Conservation (phyloP, 2,329 filamentous ascomycete species). For the Phoma sp. region DNA sequence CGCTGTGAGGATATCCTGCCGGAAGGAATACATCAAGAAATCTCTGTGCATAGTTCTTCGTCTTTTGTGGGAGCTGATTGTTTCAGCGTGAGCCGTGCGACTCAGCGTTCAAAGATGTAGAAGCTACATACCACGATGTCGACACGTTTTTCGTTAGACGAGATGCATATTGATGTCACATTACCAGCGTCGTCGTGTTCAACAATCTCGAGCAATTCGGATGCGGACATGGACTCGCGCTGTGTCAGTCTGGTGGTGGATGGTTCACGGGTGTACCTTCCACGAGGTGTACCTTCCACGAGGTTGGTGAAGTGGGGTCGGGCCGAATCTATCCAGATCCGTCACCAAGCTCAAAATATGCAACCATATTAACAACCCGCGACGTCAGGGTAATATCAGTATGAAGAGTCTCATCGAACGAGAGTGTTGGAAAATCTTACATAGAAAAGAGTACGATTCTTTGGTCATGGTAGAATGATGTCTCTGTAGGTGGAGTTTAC, state of each 20-base stretch:
- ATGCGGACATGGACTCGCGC: slow-evolving; percentile 10
- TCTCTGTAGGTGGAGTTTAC: too few species aligned
- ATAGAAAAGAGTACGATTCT: too few species aligned
- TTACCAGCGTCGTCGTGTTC: slow-evolving; percentile 60
- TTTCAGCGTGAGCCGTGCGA: too few species aligned
- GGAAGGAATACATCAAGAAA: slow-evolving; percentile 79
- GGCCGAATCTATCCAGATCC: neutral
- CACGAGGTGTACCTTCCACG: slow-evolving; percentile 1
- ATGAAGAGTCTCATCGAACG: too few species aligned
- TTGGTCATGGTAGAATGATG: too few species aligned
- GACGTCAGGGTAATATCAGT: too few species aligned
- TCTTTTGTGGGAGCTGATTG: slow-evolving; percentile 19
- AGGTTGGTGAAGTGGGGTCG: slow-evolving; percentile 1
- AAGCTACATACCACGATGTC: slow-evolving; percentile 53
- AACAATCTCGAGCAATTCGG: slow-evolving; percentile 19
- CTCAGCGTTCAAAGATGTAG: too few species aligned
- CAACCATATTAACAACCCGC: too few species aligned
- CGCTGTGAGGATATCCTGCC: slow-evolving; percentile 84
- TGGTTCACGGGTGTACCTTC: neutral
- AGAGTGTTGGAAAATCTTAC: too few species aligned
- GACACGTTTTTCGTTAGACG: slow-evolving; percentile 47
- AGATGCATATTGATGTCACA: slow-evolving; percentile 57
- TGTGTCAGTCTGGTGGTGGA: neutral
- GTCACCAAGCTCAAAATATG: too few species aligned
- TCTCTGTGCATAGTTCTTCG: slow-evolving; percentile 41